phyloP scores from a whole-genome alignment of 1,284 basidiomycete species.

The Ceratobasidium sp. region DNA sequence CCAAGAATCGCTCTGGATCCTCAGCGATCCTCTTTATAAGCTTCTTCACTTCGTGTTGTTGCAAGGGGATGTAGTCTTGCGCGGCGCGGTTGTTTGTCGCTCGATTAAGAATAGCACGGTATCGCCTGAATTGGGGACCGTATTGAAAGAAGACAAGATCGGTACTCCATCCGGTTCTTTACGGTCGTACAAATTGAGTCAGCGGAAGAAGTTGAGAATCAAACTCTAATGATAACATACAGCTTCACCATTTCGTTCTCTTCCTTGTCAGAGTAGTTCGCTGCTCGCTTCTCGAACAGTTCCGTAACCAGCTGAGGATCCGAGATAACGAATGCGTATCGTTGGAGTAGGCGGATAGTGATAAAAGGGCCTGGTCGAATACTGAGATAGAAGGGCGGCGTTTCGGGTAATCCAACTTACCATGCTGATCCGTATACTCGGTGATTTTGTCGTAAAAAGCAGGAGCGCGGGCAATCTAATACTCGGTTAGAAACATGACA shows the following conservation, averaged over 20 bases:
- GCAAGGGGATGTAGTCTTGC: background rate
- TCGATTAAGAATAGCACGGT: background rate
- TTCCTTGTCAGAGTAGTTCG: background rate
- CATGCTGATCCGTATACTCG: background rate
- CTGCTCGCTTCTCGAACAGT: background rate
- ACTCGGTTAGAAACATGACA: too few relatives aligned
- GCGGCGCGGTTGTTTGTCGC: slow-evolving; percentile 1
- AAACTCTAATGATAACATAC: background rate
- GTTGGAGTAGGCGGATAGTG: background rate
- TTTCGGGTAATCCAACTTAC: background rate
- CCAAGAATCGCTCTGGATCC: background rate
- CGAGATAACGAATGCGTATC: background rate
- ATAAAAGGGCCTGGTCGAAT: background rate
- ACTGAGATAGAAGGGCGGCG: background rate
- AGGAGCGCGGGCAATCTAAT: too few relatives aligned
- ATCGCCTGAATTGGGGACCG: background rate
- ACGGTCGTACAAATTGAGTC: too few relatives aligned
- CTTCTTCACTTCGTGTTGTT: background rate
- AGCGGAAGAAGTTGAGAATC: too few relatives aligned
- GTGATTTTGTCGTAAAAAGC: too few relatives aligned
- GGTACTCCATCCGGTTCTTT: background rate
- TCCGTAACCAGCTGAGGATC: background rate
- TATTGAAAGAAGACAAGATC: slow-evolving; percentile 1
- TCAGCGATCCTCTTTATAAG: background rate
- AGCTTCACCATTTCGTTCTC: background rate